Evolutionary conservation across 768 basidiomycete species (phyloP).

Genomic region (Hemileccinum rubropunctum): DNA sequence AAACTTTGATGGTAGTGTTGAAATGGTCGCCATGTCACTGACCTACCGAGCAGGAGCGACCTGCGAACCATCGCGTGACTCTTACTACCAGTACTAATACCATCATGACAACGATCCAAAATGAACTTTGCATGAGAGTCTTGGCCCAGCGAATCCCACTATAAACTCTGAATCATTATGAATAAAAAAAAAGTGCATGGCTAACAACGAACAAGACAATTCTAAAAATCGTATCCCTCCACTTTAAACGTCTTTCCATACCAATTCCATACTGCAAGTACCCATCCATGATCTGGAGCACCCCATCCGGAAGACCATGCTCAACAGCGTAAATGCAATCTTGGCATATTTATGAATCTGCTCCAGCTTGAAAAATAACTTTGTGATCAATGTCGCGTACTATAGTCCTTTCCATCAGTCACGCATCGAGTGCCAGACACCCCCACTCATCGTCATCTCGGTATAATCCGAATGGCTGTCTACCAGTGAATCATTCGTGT

Average conservation of each 20-base stretch:
- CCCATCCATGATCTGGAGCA: constrained; percentile 90
- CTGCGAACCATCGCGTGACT: not conserved
- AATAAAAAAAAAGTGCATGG: too few relatives aligned
- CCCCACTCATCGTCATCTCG: constrained; percentile 66
- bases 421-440: constrained; percentile 28
- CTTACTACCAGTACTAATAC: not conserved
- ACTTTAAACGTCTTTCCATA: constrained; percentile 88
- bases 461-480: constrained; percentile 91
- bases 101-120: constrained; percentile 28
- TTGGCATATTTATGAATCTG: constrained; percentile 92
- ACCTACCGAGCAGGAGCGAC: not conserved
- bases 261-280: constrained; percentile 86
- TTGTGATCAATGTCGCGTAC: constrained; percentile 90
- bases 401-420: not conserved
- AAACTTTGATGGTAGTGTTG: constrained; percentile 58
- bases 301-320: constrained; percentile 89
- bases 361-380: constrained; percentile 90
- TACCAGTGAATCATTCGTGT: constrained; percentile 87
- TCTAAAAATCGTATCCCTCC: constrained; percentile 78
- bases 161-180: too few relatives aligned
- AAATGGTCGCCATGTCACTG: constrained; percentile 27
- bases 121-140: constrained; percentile 39
- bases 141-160: too few relatives aligned
- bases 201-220: not conserved
- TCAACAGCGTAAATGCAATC: constrained; percentile 88